phyloP scores from a whole-genome alignment of 129 eudicot species.

The Centrapalus pauciflorus region DNA sequence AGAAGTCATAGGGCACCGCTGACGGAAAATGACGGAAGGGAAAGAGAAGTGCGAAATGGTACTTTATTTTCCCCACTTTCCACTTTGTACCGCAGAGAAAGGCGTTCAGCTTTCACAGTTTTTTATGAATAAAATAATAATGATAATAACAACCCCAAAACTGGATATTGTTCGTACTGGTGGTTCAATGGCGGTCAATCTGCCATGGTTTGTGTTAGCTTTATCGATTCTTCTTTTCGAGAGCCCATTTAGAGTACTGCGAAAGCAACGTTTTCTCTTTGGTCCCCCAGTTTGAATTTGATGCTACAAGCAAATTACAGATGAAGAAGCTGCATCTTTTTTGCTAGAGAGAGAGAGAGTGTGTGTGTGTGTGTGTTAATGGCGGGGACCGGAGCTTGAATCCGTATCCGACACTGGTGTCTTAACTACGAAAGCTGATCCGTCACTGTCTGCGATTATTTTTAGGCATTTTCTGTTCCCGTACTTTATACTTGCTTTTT shows the following conservation, averaged over 20 bases:
- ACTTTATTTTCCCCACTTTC: too few relatives aligned
- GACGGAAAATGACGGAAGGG: conserved; percentile 5
- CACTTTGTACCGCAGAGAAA: conserved; percentile 5
- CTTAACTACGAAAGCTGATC: conserved; percentile 10
- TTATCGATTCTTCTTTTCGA: conserved; percentile 4
- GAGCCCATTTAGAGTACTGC: neutral
- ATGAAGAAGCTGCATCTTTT: neutral
- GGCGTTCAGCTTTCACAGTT: conserved; percentile 2
- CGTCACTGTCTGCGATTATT: neutral
- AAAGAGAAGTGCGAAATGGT: neutral
- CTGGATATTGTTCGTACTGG: conserved; percentile 5
- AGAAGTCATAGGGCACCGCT: neutral
- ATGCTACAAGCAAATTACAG: neutral
- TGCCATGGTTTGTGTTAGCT: neutral
- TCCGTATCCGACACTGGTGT: conserved; percentile 3
- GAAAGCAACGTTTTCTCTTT: conserved; percentile 7
- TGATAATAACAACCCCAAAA: neutral
- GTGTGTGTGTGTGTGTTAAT: too few relatives aligned
- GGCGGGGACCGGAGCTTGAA: conserved; percentile 9
- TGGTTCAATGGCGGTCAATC: conserved; percentile 13
- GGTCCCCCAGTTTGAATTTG: conserved; percentile 5
- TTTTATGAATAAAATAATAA: neutral
- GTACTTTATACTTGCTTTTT: neutral
- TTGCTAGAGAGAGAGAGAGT: neutral
- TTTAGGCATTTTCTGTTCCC: neutral